Evolutionary conservation across 2,329 filamentous ascomycete genomes (phyloP).

Genomic region (Neofusicoccum sp.): DNA sequence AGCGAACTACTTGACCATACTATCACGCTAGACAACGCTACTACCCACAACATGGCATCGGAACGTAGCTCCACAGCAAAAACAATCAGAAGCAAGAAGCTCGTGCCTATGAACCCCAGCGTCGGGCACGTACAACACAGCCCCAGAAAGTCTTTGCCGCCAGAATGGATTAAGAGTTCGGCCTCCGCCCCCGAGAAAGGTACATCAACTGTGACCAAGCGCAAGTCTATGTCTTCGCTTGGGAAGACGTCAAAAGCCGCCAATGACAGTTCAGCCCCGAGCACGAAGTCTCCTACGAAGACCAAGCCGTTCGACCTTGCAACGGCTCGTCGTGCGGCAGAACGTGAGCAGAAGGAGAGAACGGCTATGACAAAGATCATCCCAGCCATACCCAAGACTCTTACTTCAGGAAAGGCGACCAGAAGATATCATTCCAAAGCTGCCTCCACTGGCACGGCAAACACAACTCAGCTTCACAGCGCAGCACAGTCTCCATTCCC

Average conservation of each 20-base stretch:
- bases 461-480: neutral
- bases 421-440: neutral
- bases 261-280: neutral
- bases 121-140: neutral
- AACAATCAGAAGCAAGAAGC: neutral
- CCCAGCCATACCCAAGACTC: neutral
- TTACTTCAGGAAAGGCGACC: neutral
- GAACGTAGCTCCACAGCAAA: neutral
- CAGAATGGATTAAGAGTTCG: neutral
- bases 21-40: neutral
- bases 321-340: slow-evolving; percentile 19
- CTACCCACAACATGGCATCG: neutral
- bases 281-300: slow-evolving; percentile 17
- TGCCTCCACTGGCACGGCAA: neutral
- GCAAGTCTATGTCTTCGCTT: neutral
- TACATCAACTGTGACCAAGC: neutral
- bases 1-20: slow-evolving; percentile 4
- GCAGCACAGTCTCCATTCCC: neutral
- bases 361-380: neutral
- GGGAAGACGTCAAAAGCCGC: neutral
- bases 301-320: neutral
- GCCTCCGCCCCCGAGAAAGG: neutral
- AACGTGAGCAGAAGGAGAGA: slow-evolving; percentile 13
- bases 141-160: slow-evolving; percentile 4
- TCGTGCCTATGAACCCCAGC: neutral